These are phyloP conservation scores for Metschnikowia matae DNA, from an alignment of 805 yeast genomes.

Conservation along the genomic window DNA sequence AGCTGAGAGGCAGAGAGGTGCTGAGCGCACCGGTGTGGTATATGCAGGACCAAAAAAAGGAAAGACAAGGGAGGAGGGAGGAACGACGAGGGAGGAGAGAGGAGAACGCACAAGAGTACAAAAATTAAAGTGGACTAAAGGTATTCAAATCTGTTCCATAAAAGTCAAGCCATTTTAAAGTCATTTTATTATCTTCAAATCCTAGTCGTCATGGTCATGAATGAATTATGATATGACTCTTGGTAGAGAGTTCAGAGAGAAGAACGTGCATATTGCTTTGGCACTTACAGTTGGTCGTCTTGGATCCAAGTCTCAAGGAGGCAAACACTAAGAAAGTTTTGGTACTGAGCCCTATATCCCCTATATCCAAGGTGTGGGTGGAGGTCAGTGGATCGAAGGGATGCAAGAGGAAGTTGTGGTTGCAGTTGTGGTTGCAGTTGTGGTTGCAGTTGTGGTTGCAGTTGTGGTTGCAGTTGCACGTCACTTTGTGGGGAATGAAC, in stretches of 20 bases:
- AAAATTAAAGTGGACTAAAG: too few relatives aligned
- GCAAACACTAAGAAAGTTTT: slow-evolving; percentile 63
- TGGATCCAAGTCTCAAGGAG: slow-evolving; percentile 60
- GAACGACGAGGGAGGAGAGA: too few relatives aligned
- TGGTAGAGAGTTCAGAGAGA: slow-evolving; percentile 50
- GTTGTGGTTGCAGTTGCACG: slow-evolving; percentile 55
- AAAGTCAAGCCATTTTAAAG: too few relatives aligned
- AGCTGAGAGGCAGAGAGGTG: neutral
- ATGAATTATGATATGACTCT: too few relatives aligned
- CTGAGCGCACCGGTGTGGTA: slow-evolving; percentile 5
- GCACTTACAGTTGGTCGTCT: slow-evolving; percentile 61
- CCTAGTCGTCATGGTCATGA: too few relatives aligned
- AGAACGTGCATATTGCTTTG: slow-evolving; percentile 52
- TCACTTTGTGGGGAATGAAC: slow-evolving; percentile 59
- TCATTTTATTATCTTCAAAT: too few relatives aligned
- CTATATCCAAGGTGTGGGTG: slow-evolving; percentile 52
- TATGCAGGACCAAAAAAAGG: slow-evolving; percentile 13
- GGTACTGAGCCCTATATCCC: slow-evolving; percentile 66
- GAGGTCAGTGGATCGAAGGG: slow-evolving; percentile 50
- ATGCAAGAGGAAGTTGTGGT: slow-evolving; percentile 55
- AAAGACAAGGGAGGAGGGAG: too few relatives aligned
- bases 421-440: too few relatives aligned
- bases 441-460: too few relatives aligned
- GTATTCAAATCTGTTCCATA: too few relatives aligned
- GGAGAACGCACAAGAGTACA: too few relatives aligned